phyloP scores from a whole-genome alignment of 371 early-diverging fungal species.

The Actinomucor elegans region DNA sequence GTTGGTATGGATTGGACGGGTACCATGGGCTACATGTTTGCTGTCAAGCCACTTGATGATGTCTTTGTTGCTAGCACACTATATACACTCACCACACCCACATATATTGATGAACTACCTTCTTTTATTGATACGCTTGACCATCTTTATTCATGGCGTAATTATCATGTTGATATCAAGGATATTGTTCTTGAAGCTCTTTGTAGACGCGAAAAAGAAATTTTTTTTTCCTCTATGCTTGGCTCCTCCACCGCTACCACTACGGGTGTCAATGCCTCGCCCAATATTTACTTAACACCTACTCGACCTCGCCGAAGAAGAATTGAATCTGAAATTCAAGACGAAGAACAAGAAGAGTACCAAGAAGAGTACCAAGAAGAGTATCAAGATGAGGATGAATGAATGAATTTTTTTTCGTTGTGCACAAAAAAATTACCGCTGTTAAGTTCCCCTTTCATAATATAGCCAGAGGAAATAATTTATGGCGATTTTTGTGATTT shows the following conservation, averaged over 20 bases:
- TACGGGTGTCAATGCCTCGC: no score
- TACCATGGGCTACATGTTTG: constrained; percentile 20
- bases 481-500: no score
- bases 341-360: constrained; percentile 8
- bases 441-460: no score
- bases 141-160: constrained; percentile 18
- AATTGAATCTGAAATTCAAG: constrained; percentile 11
- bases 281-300: constrained; percentile 19
- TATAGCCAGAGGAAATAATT: no score
- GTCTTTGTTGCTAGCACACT: not conserved
- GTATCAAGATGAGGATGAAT: constrained; percentile 15
- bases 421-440: no score
- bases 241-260: constrained; percentile 11
- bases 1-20: constrained; percentile 17
- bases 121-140: constrained; percentile 17
- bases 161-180: constrained; percentile 12
- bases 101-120: constrained; percentile 4
- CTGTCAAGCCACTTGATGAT: constrained; percentile 6
- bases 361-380: constrained; percentile 7
- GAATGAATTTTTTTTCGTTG: constrained; percentile 13
- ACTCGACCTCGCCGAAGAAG: constrained; percentile 15
- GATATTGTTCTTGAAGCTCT: constrained; percentile 12
- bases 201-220: constrained; percentile 12
- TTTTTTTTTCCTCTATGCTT: constrained; percentile 11
- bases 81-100: constrained; percentile 3